phyloP scores from a whole-genome alignment of 768 basidiomycete species.

The Favolaschia claudopus region DNA sequence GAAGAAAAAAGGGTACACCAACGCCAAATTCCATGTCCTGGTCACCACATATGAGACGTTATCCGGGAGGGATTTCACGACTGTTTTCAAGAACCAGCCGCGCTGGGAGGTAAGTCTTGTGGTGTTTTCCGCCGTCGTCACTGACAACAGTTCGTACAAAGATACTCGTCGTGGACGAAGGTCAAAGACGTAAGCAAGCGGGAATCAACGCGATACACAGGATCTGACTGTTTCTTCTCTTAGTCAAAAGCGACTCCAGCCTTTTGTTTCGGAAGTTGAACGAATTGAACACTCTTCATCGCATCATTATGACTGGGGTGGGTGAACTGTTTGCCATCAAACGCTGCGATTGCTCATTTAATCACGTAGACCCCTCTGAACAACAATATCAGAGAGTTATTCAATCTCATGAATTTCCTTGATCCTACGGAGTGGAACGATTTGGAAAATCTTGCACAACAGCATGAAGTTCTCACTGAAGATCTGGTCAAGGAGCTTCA shows the following conservation, averaged over 20 bases:
- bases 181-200: slow-evolving; percentile 75
- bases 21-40: slow-evolving; percentile 85
- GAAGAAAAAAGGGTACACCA: slow-evolving; percentile 48
- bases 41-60: slow-evolving; percentile 94
- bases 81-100: slow-evolving; percentile 81
- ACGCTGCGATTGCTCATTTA: not conserved
- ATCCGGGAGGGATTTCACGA: slow-evolving; percentile 71
- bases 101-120: slow-evolving; percentile 78
- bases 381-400: slow-evolving; percentile 95
- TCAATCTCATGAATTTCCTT: slow-evolving; percentile 97
- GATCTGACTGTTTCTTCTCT: slow-evolving; percentile 17
- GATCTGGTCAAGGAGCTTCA: slow-evolving; percentile 85
- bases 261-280: slow-evolving; percentile 84
- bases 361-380: slow-evolving; percentile 85
- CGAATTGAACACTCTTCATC: slow-evolving; percentile 78
- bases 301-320: slow-evolving; percentile 90
- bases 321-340: slow-evolving; percentile 27
- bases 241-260: slow-evolving; percentile 86
- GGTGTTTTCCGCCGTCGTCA: not conserved
- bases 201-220: not conserved
- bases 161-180: slow-evolving; percentile 92
- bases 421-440: slow-evolving; percentile 81
- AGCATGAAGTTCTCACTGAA: slow-evolving; percentile 81
- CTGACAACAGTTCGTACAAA: slow-evolving; percentile 25
- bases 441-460: slow-evolving; percentile 73